Conservation (phyloP, 768 basidiomycete genomes). For the Suillus weaverae region DNA sequence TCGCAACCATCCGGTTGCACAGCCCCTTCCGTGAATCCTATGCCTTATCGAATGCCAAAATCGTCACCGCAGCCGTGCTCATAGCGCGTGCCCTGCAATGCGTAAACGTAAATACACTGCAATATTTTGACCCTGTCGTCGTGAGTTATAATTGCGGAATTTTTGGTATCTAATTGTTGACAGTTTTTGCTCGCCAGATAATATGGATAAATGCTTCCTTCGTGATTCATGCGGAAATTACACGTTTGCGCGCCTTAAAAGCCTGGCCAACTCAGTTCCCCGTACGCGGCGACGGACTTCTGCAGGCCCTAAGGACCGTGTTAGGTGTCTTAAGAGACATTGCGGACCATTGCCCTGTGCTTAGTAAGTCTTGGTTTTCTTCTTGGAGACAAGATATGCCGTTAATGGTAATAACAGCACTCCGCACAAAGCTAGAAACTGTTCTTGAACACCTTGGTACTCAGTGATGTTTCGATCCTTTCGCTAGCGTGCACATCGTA, state of each 20-base stretch:
- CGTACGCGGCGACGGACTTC: constrained; percentile 8
- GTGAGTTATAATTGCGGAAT: constrained; percentile 16
- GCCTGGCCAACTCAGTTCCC: constrained; percentile 1
- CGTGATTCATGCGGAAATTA: constrained; percentile 22
- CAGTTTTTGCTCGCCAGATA: constrained; percentile 11
- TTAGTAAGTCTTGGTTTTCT: constrained; percentile 19
- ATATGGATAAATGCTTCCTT: constrained; percentile 26
- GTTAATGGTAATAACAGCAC: constrained; percentile 15
- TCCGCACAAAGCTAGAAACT: constrained; percentile 25
- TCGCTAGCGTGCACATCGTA: not conserved
- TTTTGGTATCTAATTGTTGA: not conserved
- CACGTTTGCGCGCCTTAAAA: constrained; percentile 16
- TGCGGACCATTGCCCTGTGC: constrained; percentile 18
- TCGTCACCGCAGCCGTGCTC: constrained; percentile 17
- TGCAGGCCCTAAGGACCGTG: constrained; percentile 18
- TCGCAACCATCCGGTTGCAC: constrained; percentile 28
- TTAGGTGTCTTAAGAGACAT: constrained; percentile 17
- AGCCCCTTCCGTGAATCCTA: constrained; percentile 18
- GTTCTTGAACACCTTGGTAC: constrained; percentile 16
- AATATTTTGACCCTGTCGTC: constrained; percentile 5
- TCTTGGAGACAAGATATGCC: not conserved
- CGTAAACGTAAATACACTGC: constrained; percentile 1
- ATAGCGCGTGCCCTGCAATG: constrained; percentile 19
- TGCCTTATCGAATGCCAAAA: constrained; percentile 15
- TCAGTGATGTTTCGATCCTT: not conserved